phyloP scores from a whole-genome alignment of 257 asterid species.

The Agastache rugosa region DNA sequence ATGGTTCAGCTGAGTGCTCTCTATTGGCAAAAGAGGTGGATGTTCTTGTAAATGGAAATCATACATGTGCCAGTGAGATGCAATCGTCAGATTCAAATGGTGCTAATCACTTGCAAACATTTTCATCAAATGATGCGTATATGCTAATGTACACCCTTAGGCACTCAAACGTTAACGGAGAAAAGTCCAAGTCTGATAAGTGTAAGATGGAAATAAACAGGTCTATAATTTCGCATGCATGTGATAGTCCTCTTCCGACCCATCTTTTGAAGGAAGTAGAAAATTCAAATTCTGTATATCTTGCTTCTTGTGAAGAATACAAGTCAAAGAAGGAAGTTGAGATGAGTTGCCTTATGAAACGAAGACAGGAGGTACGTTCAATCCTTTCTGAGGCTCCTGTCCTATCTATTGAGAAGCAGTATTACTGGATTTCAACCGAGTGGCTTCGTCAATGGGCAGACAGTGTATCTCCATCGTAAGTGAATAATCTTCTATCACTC shows the following conservation, averaged over 20 bases:
- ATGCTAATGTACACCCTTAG: constrained; percentile 90
- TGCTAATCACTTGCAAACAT: constrained; percentile 54
- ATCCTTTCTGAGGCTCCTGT: constrained; percentile 89
- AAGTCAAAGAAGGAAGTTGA: constrained; percentile 65
- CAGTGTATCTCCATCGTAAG: constrained; percentile 70
- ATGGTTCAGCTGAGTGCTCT: constrained; percentile 49
- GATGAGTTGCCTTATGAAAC: constrained; percentile 59
- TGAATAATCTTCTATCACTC: constrained; percentile 26
- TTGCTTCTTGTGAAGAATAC: constrained; percentile 72
- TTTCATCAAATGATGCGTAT: constrained; percentile 94
- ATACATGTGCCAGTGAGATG: constrained; percentile 41
- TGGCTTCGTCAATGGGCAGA: constrained; percentile 99
- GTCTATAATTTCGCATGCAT: constrained; percentile 38
- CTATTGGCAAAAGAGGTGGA: constrained; percentile 48
- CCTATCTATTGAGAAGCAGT: constrained; percentile 60
- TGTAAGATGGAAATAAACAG: constrained; percentile 49
- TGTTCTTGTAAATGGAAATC: constrained; percentile 49
- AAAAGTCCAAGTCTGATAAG: constrained; percentile 32
- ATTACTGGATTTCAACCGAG: constrained; percentile 87
- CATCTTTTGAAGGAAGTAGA: constrained; percentile 78
- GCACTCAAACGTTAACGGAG: constrained; percentile 45
- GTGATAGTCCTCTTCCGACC: constrained; percentile 60
- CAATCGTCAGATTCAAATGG: constrained; percentile 52
- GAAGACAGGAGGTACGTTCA: constrained; percentile 88
- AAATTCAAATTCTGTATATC: constrained; percentile 52